Evolutionary conservation across 768 basidiomycete species (phyloP), one percentile per base, ranked within the genome.

Genomic region (Boletus subcaerulescens): DNA sequence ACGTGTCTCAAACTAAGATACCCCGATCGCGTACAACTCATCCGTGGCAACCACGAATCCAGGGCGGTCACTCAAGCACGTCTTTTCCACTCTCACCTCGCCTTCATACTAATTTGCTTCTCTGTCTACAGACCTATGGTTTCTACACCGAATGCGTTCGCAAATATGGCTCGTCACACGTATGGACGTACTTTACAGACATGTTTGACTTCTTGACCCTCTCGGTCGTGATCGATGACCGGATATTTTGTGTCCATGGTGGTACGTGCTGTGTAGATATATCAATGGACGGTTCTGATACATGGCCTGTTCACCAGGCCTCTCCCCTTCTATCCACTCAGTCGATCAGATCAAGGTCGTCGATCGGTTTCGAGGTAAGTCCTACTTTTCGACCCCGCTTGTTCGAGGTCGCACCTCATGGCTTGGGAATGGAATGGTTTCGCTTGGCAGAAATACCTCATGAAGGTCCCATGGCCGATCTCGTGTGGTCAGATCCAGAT

Each of bases 321-420:
- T 99, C 35, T 97, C 94, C 29, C 97, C 97, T 38, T 98, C 95
- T 22, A 96, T 99, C 64, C 97, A 99, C 69, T 95, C 93, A 40
- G 95, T 99, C 68, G 97, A 99, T 76, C 97, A 99, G 73, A 98
- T 99, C 73, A 98, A 98, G 71, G 93, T 98, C 41, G 91, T 98
- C 36, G 97, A 99, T 77, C 88, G 97, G 50, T 98, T 98, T 77
- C 83, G 96, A 82, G 93, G 93, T 93, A 61, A 56, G 75, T 46
- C 50, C 54, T 33, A 8, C 32, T 53, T 55, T 65, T 53, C 29
- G 73, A 50, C 22, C 22, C 59, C 36, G 58, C 58, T 60, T 44
- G 40, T 62, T 63, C 46, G 52, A 58, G 51, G 57, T 56, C 58
- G 36, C 43, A 48, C 66, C 65, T 65, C 61, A 63, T 65, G 50